Evolutionary conservation across 441 rosid genomes (phyloP).

Genomic region (Daphne laureola): DNA sequence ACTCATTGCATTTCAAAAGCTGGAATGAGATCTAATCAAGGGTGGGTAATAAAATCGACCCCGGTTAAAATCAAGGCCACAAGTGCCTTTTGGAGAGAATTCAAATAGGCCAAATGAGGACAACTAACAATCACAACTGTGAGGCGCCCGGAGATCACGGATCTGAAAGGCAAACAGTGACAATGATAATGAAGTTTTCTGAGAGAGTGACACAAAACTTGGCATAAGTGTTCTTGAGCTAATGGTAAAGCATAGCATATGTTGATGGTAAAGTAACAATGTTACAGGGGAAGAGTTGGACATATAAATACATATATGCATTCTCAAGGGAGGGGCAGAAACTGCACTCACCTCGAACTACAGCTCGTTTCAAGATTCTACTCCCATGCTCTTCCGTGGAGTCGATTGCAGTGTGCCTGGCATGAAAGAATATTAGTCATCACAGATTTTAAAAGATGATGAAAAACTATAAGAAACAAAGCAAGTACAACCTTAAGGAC

Average conservation of each 20-base stretch:
- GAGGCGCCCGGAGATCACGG: constrained; percentile 4
- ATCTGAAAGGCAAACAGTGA: neutral
- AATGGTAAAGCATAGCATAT: constrained; percentile 16
- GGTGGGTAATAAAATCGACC: too few species aligned
- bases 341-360: constrained; percentile 14
- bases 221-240: constrained; percentile 9
- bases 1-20: too few species aligned
- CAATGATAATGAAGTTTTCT: neutral
- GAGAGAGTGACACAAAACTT: neutral
- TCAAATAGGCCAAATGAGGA: too few species aligned
- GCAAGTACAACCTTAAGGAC: constrained; percentile 12
- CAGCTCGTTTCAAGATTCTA: constrained; percentile 2
- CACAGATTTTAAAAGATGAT: neutral
- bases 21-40: too few species aligned
- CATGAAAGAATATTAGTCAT: constrained; percentile 2
- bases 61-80: too few species aligned
- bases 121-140: neutral
- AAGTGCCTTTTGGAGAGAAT: too few species aligned
- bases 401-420: constrained; percentile 8
- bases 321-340: neutral
- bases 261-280: constrained; percentile 24
- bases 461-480: neutral
- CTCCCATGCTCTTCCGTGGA: constrained; percentile 5
- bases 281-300: constrained; percentile 10
- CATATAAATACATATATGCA: neutral